Evolutionary conservation across 345 rosid species (phyloP).

Genomic region (Rhodamnia argentea): DNA sequence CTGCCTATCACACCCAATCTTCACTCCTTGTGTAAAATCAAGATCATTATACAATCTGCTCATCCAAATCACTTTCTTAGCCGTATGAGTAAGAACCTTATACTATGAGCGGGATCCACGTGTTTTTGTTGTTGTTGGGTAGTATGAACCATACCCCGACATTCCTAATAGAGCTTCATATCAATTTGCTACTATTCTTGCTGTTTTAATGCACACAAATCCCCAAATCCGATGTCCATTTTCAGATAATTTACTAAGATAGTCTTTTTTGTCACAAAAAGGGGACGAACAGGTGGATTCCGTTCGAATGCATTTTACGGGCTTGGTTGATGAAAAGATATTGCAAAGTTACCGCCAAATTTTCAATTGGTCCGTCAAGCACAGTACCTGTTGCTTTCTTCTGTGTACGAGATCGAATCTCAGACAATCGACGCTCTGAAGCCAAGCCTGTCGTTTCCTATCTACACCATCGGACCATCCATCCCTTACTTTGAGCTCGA

Average conservation of each 20-base stretch:
- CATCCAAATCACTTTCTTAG: no score
- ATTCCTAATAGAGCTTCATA: no score
- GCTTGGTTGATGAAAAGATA: not conserved
- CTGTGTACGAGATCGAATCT: slow-evolving; percentile 1
- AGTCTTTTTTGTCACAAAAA: not conserved
- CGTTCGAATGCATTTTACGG: not conserved
- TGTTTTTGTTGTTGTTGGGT: no score
- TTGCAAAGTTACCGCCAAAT: not conserved
- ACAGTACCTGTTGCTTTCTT: not conserved
- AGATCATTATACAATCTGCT: no score
- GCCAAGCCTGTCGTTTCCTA: not conserved
- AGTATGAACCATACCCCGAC: no score
- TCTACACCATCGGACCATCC: slow-evolving; percentile 33
- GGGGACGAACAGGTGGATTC: not conserved
- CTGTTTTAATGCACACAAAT: not conserved
- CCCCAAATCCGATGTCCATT: not conserved
- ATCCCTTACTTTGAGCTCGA: slow-evolving; percentile 21
- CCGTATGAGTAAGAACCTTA: no score
- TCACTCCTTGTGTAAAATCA: no score
- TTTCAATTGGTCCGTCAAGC: not conserved
- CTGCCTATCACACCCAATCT: no score
- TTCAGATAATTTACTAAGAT: not conserved
- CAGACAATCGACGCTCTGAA: not conserved
- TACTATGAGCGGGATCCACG: no score
- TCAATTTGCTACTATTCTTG: not conserved